Conservation (phyloP, 1,139 yeast species). For the Pichia sp. region DNA sequence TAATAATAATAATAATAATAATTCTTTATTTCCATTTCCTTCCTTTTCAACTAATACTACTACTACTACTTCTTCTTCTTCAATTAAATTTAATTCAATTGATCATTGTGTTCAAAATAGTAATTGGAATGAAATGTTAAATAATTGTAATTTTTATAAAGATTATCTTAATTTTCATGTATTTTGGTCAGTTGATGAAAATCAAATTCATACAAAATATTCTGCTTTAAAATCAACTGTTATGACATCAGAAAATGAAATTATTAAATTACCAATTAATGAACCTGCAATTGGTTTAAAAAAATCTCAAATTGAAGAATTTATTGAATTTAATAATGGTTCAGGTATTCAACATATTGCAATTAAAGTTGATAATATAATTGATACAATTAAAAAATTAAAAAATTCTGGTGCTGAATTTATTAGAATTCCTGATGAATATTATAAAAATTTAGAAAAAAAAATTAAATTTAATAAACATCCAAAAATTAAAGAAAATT, state of each 20-base stretch:
- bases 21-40: constrained; percentile 29
- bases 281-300: constrained; percentile 69
- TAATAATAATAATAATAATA: neutral
- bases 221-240: constrained; percentile 71
- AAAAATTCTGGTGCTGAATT: constrained; percentile 62
- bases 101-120: constrained; percentile 83
- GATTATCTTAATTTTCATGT: constrained; percentile 64
- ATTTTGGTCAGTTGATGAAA: constrained; percentile 82
- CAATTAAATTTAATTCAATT: constrained; percentile 36
- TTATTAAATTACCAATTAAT: constrained; percentile 73
- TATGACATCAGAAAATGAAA: constrained; percentile 64
- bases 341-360: constrained; percentile 86
- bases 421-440: constrained; percentile 48
- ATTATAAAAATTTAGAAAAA: constrained; percentile 45
- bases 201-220: constrained; percentile 58
- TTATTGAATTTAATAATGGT: constrained; percentile 65
- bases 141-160: constrained; percentile 53
- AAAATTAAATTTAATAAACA: constrained; percentile 36
- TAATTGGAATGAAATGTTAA: constrained; percentile 60
- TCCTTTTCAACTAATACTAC: constrained; percentile 6
- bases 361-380: constrained; percentile 52
- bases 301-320: constrained; percentile 78
- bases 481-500: constrained; percentile 44
- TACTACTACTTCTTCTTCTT: neutral
- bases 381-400: constrained; percentile 50